Evolutionary conservation across 2,329 filamentous ascomycete genomes (phyloP).

Genomic region (Metarhizium sp.): DNA sequence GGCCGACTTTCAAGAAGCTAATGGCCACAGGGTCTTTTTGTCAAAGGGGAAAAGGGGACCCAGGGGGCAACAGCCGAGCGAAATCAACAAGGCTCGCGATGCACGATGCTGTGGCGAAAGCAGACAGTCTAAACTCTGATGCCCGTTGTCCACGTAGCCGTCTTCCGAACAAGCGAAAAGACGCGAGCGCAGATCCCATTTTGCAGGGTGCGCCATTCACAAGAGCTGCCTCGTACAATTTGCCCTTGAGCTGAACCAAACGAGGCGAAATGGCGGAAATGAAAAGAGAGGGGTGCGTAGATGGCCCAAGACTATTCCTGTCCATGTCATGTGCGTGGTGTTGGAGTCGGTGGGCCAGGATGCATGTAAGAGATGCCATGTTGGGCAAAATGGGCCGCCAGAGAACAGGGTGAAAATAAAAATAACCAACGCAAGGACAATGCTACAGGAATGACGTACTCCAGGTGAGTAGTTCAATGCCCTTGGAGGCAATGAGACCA

Average conservation of each 20-base stretch:
- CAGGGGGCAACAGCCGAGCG: no score
- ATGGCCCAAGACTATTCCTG: background rate
- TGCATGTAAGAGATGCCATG: background rate
- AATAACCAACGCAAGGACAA: background rate
- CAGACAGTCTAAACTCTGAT: background rate
- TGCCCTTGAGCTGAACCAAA: background rate
- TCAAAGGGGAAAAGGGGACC: background rate
- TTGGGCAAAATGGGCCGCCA: background rate
- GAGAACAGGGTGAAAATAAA: background rate
- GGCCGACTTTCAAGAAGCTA: background rate
- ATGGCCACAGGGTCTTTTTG: background rate
- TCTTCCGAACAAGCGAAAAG: no score
- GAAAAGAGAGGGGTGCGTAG: background rate
- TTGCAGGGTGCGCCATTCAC: background rate
- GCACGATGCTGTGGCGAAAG: background rate
- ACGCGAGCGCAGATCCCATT: no score
- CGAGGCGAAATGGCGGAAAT: background rate
- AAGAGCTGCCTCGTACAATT: background rate
- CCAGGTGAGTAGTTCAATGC: slow-evolving; percentile 55
- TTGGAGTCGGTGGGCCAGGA: background rate
- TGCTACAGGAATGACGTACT: slow-evolving; percentile 17
- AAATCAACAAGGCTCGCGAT: background rate
- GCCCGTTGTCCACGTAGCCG: no score
- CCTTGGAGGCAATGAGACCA: slow-evolving; percentile 50
- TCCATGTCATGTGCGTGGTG: background rate